Conservation (phyloP, 352 stramenopile species). For the Phytopythium oedochilum region DNA sequence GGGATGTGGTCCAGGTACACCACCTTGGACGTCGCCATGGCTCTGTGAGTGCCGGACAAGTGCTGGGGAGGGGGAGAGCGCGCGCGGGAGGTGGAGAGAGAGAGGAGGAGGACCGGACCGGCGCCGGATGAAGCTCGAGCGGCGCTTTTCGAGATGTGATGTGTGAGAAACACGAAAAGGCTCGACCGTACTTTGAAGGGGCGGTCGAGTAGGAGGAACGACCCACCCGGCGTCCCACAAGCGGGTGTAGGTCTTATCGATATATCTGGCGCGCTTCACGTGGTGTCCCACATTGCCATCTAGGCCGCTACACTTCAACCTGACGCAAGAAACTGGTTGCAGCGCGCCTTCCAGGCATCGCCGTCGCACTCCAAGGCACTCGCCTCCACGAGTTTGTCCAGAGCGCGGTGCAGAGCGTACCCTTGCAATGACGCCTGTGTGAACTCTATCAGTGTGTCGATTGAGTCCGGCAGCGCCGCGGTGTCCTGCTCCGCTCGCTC, state of each 20-base stretch:
- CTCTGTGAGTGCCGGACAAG: background rate
- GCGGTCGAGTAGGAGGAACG: background rate
- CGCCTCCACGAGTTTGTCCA: background rate
- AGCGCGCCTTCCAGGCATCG: too few species aligned
- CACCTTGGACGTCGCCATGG: slow-evolving; percentile 36
- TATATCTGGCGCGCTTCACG: background rate
- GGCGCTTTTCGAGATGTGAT: background rate
- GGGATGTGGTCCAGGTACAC: slow-evolving; percentile 47
- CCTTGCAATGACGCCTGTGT: too few species aligned
- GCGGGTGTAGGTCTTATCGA: background rate
- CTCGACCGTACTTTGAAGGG: background rate
- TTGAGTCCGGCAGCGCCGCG: too few species aligned
- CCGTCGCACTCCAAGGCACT: too few species aligned
- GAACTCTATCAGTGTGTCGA: too few species aligned
- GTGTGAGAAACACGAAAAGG: background rate
- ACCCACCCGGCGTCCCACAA: background rate
- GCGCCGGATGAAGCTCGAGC: background rate
- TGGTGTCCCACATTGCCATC: background rate
- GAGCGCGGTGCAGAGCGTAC: background rate
- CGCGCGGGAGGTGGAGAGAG: background rate
- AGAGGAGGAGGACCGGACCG: too few species aligned
- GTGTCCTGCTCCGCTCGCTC: too few species aligned
- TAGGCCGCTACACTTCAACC: too few species aligned
- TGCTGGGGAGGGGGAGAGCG: background rate
- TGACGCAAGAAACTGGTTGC: too few species aligned